Conservation (phyloP, 129 eudicot genomes). For the Flaveria bidentis region DNA sequence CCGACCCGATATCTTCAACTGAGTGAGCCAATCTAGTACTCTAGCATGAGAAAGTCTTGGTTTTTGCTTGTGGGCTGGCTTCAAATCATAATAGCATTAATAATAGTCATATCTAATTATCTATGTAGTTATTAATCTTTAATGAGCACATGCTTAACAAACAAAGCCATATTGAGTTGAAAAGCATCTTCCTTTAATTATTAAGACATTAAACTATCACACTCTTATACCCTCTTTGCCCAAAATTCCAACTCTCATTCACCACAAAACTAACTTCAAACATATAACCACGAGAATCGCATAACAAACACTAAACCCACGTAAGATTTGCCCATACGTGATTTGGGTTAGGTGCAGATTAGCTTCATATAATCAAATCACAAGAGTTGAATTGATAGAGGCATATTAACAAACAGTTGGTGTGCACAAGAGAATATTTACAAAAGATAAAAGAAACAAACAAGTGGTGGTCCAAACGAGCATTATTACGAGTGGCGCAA, state of each 20-base stretch:
- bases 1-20: constrained; percentile 12
- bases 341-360: constrained; percentile 8
- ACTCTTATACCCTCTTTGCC: neutral
- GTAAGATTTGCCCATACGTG: constrained; percentile 4
- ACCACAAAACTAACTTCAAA: too few species aligned
- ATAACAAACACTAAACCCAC: neutral
- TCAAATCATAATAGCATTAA: too few species aligned
- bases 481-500: constrained; percentile 37
- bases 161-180: constrained; percentile 27
- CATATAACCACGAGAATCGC: neutral
- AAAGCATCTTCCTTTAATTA: constrained; percentile 34
- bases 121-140: constrained; percentile 6
- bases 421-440: constrained; percentile 13
- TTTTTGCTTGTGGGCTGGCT: too few species aligned
- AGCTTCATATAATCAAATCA: constrained; percentile 7
- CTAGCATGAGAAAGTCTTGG: too few species aligned
- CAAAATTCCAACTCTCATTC: too few species aligned
- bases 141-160: constrained; percentile 33
- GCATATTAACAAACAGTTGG: constrained; percentile 40
- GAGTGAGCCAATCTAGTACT: too few species aligned
- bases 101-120: too few species aligned
- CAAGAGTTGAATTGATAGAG: constrained; percentile 3
- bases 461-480: constrained; percentile 41
- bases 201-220: constrained; percentile 11
- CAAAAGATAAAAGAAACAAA: constrained; percentile 18